Base-by-base conservation (phyloP, 257 asterid genomes). In the Cordia subcordata region DNA sequence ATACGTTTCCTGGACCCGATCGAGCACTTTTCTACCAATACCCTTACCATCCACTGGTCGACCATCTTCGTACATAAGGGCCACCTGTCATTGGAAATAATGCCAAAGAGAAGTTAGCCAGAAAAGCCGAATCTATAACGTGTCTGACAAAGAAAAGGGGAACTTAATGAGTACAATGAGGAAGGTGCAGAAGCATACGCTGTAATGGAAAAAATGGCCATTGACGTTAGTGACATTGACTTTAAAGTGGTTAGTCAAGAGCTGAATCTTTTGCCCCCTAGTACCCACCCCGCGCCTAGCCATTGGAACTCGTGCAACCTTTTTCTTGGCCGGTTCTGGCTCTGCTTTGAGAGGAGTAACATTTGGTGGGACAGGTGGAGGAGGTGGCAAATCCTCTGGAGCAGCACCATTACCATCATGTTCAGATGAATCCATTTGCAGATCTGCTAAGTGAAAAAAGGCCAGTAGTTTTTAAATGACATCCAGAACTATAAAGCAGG, bases 31-130 rank as follows among this genome's bases (percentile, higher is more conserved):
- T 70, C 99, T 84, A 13, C 99, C 99, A 8, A 92, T 70, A 4
- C 99, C 99, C 70, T 92, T 92, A 0, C 88, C 96, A 47, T 92
- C 99, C 10, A 88, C 96, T 1, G 96, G 96, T 47, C 84, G 88
- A 4, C 96, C 96, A 77, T 92, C 99, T 74, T 92, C 96, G 40
- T 85, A 92, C 65, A 72, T 77, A 15, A 92, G 81, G 21, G 99
- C 96, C 76, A 92, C 96, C 99, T 92, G 72, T 51, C 13, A 10
- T 18, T 50, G 37, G 15, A 35, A 33, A 55, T 13, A 46, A 35
- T 12, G 57, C 53, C 18, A 22, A 14, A 13, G 37, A n/a, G 4
- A 35, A 12, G 13, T 47, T 35, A 53, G 57, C 19, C 58, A 44
- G 12, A 10, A 42, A 42, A 42, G 4, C 3, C 47, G 2, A 27